phyloP scores from a whole-genome alignment of 331 rosid species.

The Prunus yedoensis region DNA sequence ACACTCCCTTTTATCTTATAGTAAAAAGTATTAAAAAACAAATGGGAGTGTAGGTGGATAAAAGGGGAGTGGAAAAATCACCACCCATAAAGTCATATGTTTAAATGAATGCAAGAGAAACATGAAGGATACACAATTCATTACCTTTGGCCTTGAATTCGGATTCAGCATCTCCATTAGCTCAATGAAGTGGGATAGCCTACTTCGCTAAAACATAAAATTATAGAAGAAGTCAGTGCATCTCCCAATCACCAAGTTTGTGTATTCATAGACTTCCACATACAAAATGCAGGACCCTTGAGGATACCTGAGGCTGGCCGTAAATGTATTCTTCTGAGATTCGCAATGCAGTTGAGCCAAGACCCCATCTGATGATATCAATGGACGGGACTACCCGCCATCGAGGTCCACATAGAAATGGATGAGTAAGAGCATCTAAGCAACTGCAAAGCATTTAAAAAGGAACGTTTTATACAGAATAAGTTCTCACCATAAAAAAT shows the following conservation, averaged over 20 bases:
- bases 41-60: too few relatives aligned
- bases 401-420: constrained; percentile 95
- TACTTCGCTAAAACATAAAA: constrained; percentile 60
- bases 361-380: constrained; percentile 94
- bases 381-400: constrained; percentile 91
- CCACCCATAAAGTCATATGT: too few relatives aligned
- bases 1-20: too few relatives aligned
- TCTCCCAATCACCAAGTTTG: neutral
- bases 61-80: too few relatives aligned
- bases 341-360: constrained; percentile 85
- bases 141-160: constrained; percentile 89
- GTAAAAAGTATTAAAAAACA: too few relatives aligned
- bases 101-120: neutral
- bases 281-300: neutral
- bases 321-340: constrained; percentile 94
- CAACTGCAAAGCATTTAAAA: constrained; percentile 57
- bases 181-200: constrained; percentile 89
- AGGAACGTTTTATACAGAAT: constrained; percentile 3
- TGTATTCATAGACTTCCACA: neutral
- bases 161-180: constrained; percentile 94
- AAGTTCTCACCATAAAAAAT: constrained; percentile 15
- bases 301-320: constrained; percentile 77
- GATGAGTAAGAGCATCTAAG: constrained; percentile 94
- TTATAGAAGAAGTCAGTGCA: neutral
- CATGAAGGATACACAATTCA: neutral